Evolutionary conservation across 345 rosid genomes (phyloP), one percentile per base, ranked within the genome.

Genomic region (Hibiscus syriacus): DNA sequence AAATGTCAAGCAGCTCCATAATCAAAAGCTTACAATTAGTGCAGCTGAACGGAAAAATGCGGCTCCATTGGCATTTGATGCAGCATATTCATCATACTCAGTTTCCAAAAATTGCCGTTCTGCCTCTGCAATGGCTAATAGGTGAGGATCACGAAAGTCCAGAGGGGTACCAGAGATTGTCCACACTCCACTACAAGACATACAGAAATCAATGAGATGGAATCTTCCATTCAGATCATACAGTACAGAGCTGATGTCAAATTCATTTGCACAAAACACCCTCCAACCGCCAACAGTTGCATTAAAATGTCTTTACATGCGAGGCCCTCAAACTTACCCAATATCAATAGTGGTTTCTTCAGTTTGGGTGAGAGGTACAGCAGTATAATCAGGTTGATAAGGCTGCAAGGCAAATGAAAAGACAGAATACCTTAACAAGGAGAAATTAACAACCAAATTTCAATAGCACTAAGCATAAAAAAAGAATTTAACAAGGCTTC

Each of bases 41-140:
- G 97, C 90, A 80, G 89, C 87, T 58, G 92, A 84, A 46, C 98
- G 98, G 77, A n/a, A 88, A 91, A 76, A 94, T 36, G 96, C 88
- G 72, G 97, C 90, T 76, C 95, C 90, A 67, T 77, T 89, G 49
- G 89, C 86, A 78, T 90, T 89, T 74, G 92, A 80, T 73, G 86
- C 79, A 55, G 92, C 84, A 80, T 85, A 86, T 45, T 89, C 99
- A 67, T 89, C 90, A 75, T 94, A 88, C 27, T 94, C 98, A 1
- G 83, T 79, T 77, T 94, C 98, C 72, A 89, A 69, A 77, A 91
- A 80, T 77, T 92, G 93, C 6, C 83, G 90, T 70, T 94, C 99
- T 26, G 96, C 93, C 82, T 94, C 97, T 23, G 97, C 93, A 22
- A 94, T 88, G 25, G 96, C 97, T 68, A 89, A 61, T 60, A 91